These are phyloP conservation scores for Vaccinium vitisidaea DNA, from an alignment of 148 eudicot genomes.

Conservation along the genomic window DNA sequence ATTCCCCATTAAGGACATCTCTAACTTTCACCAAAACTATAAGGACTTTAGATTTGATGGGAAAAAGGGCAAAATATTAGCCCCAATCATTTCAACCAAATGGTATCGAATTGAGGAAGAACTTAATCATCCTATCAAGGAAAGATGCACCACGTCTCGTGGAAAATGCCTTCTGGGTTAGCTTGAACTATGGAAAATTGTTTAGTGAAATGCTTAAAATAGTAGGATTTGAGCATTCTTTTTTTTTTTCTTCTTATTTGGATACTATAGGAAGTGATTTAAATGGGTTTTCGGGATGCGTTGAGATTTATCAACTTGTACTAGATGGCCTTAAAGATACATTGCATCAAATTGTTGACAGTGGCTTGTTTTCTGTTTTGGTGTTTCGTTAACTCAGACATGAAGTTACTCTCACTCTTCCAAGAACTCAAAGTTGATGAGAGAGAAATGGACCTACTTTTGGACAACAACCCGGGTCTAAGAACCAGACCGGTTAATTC, in stretches of 20 bases:
- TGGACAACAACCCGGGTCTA: constrained; percentile 49
- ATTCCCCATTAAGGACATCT: neutral
- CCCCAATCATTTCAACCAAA: neutral
- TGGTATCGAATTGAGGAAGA: neutral
- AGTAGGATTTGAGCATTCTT: neutral
- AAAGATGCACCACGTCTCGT: neutral
- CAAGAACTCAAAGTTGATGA: constrained; percentile 57
- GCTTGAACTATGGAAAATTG: neutral
- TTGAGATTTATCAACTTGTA: neutral
- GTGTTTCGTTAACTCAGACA: constrained; percentile 29
- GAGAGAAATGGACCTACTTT: constrained; percentile 35
- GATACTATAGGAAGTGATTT: neutral
- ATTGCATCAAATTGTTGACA: constrained; percentile 7
- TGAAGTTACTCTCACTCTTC: constrained; percentile 43
- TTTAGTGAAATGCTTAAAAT: neutral
- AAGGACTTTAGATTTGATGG: neutral
- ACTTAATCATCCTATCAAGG: neutral
- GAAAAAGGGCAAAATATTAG: neutral
- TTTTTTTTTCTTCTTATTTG: neutral
- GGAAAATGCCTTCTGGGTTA: neutral
- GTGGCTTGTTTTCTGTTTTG: constrained; percentile 17
- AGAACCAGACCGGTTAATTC: constrained; percentile 40
- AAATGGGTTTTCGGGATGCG: neutral
- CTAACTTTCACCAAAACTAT: neutral
- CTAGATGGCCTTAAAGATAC: neutral